Percentiles rank a stretch among this genome's conserved stretches.
Evolutionary conservation across 805 yeast species (phyloP).

Genomic region (Wickerhamomyces ciferrii): DNA sequence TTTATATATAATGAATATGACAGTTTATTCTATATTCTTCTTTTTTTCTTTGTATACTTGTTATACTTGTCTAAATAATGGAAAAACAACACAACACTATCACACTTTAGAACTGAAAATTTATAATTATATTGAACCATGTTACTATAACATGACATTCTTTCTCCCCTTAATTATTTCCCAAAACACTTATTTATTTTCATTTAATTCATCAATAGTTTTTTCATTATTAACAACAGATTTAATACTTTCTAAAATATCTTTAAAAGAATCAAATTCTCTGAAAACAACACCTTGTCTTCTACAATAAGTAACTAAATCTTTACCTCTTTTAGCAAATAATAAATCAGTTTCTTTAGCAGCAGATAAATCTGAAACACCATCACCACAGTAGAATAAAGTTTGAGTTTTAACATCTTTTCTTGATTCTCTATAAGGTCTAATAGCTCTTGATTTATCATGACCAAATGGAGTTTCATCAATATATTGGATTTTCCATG

Average conservation of each 20-base stretch:
- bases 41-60: too few relatives aligned
- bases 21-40: too few relatives aligned
- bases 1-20: too few relatives aligned
- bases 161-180: not conserved
- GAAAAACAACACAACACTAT: not conserved
- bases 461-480: conserved; percentile 92
- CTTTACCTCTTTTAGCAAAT: conserved; percentile 91
- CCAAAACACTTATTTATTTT: conserved; percentile 14
- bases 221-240: conserved; percentile 42
- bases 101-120: not conserved
- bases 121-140: too few relatives aligned
- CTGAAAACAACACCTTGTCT: conserved; percentile 78
- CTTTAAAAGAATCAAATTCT: conserved; percentile 72
- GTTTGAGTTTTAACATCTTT: conserved; percentile 43
- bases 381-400: conserved; percentile 94
- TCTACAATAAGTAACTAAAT: conserved; percentile 79
- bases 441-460: conserved; percentile 83
- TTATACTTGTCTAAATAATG: not conserved
- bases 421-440: conserved; percentile 29
- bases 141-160: not conserved
- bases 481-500: conserved; percentile 82
- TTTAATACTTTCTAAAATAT: conserved; percentile 61
- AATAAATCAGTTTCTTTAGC: conserved; percentile 91
- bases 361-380: conserved; percentile 92
- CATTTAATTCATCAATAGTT: conserved; percentile 29